Percentiles rank a stretch among this genome's conserved stretches.
Conservation (phyloP, 2,329 filamentous ascomycete genomes). For the Aspergillus pseudoviridinutans region DNA sequence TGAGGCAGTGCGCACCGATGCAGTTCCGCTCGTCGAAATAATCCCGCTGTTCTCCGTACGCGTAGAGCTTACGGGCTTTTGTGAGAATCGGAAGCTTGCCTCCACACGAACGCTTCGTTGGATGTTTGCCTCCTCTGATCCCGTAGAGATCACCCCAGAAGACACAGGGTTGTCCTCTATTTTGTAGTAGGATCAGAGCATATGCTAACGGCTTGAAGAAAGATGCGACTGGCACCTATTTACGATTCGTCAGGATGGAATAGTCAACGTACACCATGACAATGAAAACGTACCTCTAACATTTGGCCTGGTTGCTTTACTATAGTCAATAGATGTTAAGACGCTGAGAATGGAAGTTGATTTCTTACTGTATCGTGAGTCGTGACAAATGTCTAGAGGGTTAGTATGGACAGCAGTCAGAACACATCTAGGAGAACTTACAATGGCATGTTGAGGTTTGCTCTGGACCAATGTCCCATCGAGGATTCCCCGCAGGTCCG, state of each 20-base stretch:
- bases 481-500: slow-evolving; percentile 63
- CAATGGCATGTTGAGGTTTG: slow-evolving; percentile 55
- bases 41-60: slow-evolving; percentile 62
- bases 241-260: not conserved
- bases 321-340: not conserved
- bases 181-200: slow-evolving; percentile 64
- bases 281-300: slow-evolving; percentile 4
- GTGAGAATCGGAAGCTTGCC: slow-evolving; percentile 56
- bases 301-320: slow-evolving; percentile 13
- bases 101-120: slow-evolving; percentile 51
- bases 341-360: not conserved
- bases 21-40: slow-evolving; percentile 60
- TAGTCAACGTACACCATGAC: not conserved
- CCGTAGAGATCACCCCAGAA: slow-evolving; percentile 71
- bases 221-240: slow-evolving; percentile 55
- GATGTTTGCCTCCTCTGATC: slow-evolving; percentile 49
- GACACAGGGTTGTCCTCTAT: slow-evolving; percentile 60
- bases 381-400: slow-evolving; percentile 58
- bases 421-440: slow-evolving; percentile 30
- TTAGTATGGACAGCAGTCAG: slow-evolving; percentile 2
- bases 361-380: slow-evolving; percentile 63
- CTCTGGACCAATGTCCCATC: slow-evolving; percentile 55
- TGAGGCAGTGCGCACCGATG: slow-evolving; percentile 43
- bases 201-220: slow-evolving; percentile 72
- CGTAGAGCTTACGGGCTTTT: slow-evolving; percentile 61